Evolutionary conservation across 2,329 filamentous ascomycete genomes (phyloP), one percentile per base, ranked within the genome.

Genomic region (Hymenoscyphus scutula): DNA sequence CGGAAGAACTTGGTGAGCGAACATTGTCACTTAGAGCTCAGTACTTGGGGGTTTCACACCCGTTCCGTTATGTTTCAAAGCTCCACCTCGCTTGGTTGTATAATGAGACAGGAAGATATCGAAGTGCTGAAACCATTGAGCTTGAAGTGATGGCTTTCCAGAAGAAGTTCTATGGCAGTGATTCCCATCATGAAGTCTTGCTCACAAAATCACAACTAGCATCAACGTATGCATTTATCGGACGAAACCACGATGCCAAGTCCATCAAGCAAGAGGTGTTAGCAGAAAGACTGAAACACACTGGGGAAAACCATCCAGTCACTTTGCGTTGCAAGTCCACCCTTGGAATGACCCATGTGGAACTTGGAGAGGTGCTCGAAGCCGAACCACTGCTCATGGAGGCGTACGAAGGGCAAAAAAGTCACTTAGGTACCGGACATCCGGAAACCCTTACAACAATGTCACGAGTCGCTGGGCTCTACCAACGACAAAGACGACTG

Each of bases 51-150:
- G 32, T 38, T 10, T 54, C 30, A 5, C 58, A 60, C 34, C 58
- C 58, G 5, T 60, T 60, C 25, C 30, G 29, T 41, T 60, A 54
- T 27, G 30, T 60, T 2, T 54, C 45, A 3, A 60, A 54, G 32
- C n/a, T 60, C 17, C 53, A 60, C 29, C 45, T 54, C 27, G 58
- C 58, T 27, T 60, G 48, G 58, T n/a, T 60, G 15, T 60, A 60
- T 15, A 60, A 59, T n/a, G 45, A 54, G 32, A 60, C 27, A 13
- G 30, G 58, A 10, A 53, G 58, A 54, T 41, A 54, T 6, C 7
- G 55, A 23, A 17, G 32, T n/a, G 58, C 58, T 17, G 30, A 60
- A 30, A 32, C 29, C 10, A 60, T 60, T 27, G 58, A 54, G 48
- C 58, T 53, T 25, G 58, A 60, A 48, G 58, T 60, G 5, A n/a